Base-by-base conservation (phyloP, 176 grass and related monocot species). In the Oropetium thomaeum region DNA sequence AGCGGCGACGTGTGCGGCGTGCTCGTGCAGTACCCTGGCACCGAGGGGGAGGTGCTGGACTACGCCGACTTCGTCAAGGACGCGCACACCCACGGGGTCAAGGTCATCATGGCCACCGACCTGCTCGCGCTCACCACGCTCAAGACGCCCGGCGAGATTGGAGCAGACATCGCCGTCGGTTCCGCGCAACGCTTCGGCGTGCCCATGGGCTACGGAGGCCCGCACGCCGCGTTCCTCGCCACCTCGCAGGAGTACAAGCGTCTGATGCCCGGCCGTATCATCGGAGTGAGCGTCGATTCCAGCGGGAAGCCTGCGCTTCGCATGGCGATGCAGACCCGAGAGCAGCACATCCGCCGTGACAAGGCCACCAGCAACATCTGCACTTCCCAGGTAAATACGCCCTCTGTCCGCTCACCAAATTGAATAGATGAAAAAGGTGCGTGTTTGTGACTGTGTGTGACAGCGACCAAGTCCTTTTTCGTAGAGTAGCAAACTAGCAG, bases 281-380 rank as follows among this genome's bases (percentile, higher is more conserved):
- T 99, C 38, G 96, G 96, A 0, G 71, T 99, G 15, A 99, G 92
- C 72, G 77, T 99, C 47, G 96, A 99, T 62, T 88, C 89, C 42
- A 95, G 69, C 25, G 96, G 92, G 33, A 99, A 96, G 82, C 96
- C 85, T 1, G 96, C 92, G 17, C 87, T 99, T 7, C 89, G 96
- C 26, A 96, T 99, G 96, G 96, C 92, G 43, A 99, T 99, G 96
- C 96, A 99, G 82, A 99, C 96, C 45, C 72, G 96, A 59, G 92
- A 99, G 76, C 96, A 99, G 85, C 92, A 99, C 81, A 99, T 99
- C 76, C 90, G 96, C 23, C 65, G 96, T 5, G 96, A 99, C 81
- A 99, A 99, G 85, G 96, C 96, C 82, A 99, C 96, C 52, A 99
- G 96, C 89, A 95, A 99, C 77, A 99, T 99, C 60, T 99, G 96